A percentile compares a stretch with the other conserved stretches of the same genome.
phyloP scores from a whole-genome alignment of 129 eudicot species.

The Lactuca saligna region DNA sequence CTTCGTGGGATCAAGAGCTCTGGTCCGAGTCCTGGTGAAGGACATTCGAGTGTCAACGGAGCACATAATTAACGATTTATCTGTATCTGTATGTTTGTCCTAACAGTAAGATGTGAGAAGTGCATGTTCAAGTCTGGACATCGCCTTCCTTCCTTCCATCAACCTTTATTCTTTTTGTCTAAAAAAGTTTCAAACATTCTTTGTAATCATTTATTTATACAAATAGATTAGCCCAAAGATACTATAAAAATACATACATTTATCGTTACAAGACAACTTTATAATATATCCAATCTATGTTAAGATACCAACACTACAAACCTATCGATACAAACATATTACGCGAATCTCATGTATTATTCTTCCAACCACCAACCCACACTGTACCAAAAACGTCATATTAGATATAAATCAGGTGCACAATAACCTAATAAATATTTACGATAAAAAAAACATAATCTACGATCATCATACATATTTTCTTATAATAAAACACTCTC shows the following conservation, averaged over 20 bases:
- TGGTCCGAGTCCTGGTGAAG: slow-evolving; percentile 70
- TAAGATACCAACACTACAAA: background rate
- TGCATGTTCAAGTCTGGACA: too few species aligned
- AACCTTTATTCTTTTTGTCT: slow-evolving; percentile 19
- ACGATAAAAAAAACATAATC: too few species aligned
- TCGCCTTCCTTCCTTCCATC: too few species aligned
- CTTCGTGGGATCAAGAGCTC: slow-evolving; percentile 51
- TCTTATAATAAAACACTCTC: too few species aligned
- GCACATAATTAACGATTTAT: slow-evolving; percentile 25
- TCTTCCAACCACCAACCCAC: background rate
- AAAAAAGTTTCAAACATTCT: background rate
- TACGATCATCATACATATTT: too few species aligned
- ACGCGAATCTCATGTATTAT: background rate
- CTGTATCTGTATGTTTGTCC: background rate
- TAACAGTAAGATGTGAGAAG: background rate
- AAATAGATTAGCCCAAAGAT: background rate
- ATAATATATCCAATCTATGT: background rate
- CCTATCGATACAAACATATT: slow-evolving; percentile 19
- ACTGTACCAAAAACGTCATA: too few species aligned
- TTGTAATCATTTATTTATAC: slow-evolving; percentile 14
- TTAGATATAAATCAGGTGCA: too few species aligned
- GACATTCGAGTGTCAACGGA: slow-evolving; percentile 37
- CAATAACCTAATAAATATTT: too few species aligned
- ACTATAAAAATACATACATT: background rate
- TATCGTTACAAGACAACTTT: background rate